Percentiles rank a stretch among this genome's conserved stretches.
Conservation (phyloP, 202 grass and related monocot species). For the Cymbopogon flexuosus region DNA sequence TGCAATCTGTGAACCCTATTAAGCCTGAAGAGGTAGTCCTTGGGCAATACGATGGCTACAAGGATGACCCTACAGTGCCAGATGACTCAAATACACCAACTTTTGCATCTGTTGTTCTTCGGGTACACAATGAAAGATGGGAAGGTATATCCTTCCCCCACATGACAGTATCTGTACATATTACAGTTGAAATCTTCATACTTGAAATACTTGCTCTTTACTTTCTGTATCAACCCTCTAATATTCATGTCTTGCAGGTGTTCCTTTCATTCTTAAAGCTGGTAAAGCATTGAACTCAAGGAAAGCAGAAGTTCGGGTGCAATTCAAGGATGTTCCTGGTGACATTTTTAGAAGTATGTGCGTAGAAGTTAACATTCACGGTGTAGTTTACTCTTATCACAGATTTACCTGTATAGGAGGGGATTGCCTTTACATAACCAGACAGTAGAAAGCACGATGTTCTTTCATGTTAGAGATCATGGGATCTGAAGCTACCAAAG, state of each 20-base stretch:
- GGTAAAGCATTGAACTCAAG: slow-evolving; percentile 92
- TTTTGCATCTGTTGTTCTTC: slow-evolving; percentile 83
- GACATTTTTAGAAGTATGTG: slow-evolving; percentile 95
- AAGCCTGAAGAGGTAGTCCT: slow-evolving; percentile 86
- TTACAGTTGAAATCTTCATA: not conserved
- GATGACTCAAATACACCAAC: slow-evolving; percentile 91
- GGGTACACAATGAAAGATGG: slow-evolving; percentile 98
- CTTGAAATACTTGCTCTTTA: slow-evolving; percentile 10
- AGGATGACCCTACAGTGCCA: slow-evolving; percentile 92
- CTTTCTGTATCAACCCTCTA: slow-evolving; percentile 13
- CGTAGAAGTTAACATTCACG: slow-evolving; percentile 14
- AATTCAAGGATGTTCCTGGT: slow-evolving; percentile 99
- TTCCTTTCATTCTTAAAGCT: slow-evolving; percentile 98
- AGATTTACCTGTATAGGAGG: not conserved
- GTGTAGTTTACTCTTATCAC: not conserved
- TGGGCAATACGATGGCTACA: slow-evolving; percentile 97
- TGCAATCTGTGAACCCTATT: slow-evolving; percentile 92
- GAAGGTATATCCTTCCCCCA: slow-evolving; percentile 58
- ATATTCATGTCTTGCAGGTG: slow-evolving; percentile 55
- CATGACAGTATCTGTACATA: slow-evolving; percentile 1
- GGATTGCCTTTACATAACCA: slow-evolving; percentile 6
- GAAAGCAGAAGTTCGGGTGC: slow-evolving; percentile 97
- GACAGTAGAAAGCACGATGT: slow-evolving; percentile 26
- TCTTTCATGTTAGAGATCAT: not conserved
- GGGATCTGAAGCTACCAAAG: slow-evolving; percentile 5